Evolutionary conservation across 129 eudicot species (phyloP), one percentile per base, ranked within the genome.

Genomic region (Lactuca sativa): DNA sequence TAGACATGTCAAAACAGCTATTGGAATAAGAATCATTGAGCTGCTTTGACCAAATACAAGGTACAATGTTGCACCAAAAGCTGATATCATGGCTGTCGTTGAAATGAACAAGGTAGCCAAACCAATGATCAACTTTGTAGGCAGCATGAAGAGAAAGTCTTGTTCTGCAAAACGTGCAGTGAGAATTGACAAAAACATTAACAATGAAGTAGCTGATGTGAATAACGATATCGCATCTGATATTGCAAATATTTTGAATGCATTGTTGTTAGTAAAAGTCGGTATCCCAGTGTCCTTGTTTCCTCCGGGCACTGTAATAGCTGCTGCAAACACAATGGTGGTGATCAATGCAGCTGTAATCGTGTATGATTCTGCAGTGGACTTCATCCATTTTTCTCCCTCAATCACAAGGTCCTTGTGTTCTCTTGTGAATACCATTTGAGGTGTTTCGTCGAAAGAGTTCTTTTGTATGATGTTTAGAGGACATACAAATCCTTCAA

Each of bases 131-230:
- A 25, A 25, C 30, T 25, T 25, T 25, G 30, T 25, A 25, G 30
- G 30, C 30, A 25, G 2, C 30, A 25, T 25, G 30, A 25, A 25
- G 30, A 25, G 30, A 25, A 25, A 25, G 30, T 25, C 30, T 25
- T 25, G 30, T 25, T 25, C 30, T 2, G 30, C 30, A 25, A 25
- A 25, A 25, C 30, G 30, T 25, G 30, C 30, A 25, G 30, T 2
- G 72, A 47, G 51, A 51, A 71, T 44, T 11, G 75, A 71, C 66
- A 71, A 59, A 21, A 71, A 71, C 66, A 71, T 71, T 15, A 71
- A 59, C 67, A 71, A 40, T 3, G 69, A 71, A 4, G 67, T 71
- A 13, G 63, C 41, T 38, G 61, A 32, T 32, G 76, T 60, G 59
- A 71, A 71, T 3, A 71, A 56, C 11, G 76, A 60, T 18, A 71